Evolutionary conservation across 148 eudicot species (phyloP), one percentile per base, ranked within the genome.

Genomic region (Cornus florida): DNA sequence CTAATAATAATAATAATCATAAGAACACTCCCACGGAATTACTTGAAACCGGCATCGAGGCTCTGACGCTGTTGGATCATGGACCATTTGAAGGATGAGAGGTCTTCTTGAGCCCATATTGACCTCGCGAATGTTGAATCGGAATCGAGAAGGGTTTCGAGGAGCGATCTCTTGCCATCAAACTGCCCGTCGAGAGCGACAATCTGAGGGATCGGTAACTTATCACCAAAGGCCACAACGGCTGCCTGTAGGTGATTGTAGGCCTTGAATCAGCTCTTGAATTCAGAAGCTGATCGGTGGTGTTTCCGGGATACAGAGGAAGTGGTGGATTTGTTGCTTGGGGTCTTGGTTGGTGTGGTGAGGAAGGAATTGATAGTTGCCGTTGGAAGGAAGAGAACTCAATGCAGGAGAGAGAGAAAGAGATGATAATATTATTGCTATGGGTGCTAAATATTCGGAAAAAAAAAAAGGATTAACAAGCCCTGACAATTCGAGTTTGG

Each of bases 41-140:
- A 96, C 99, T 92, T 96, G 99, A 82, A 97, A 97, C 0, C 97
- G 93, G 57, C 99, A 97, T 0, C 92, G 86, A 17, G 99, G 98
- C 35, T 97, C 98, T 5, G 89, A 76, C 5, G 99, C 98, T 6
- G 91, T 73, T 0, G 95, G 83, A 77, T 97, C 98, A 77, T 97
- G 97, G 70, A 97, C 87, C 99, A 97, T 97, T 81, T 97, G 99
- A 46, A 97, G 86, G 72, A 97, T 92, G 82, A 97, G 87, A 0
- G 98, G 99, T 50, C 99, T 80, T 38, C 99, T 76, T 10, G 99
- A 94, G 19, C 99, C 99, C 99, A 97, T 97, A 70, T 97, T 98
- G 17, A 97, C 99, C 74, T 97, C 99, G 2, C 98, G 81, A 20
- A 97, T 90, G 79, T 97, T 97, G 82, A 97, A 97, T 2, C 99